Evolutionary conservation across 2,329 filamentous ascomycete species (phyloP).

Genomic region (Furcasterigmium sp.): DNA sequence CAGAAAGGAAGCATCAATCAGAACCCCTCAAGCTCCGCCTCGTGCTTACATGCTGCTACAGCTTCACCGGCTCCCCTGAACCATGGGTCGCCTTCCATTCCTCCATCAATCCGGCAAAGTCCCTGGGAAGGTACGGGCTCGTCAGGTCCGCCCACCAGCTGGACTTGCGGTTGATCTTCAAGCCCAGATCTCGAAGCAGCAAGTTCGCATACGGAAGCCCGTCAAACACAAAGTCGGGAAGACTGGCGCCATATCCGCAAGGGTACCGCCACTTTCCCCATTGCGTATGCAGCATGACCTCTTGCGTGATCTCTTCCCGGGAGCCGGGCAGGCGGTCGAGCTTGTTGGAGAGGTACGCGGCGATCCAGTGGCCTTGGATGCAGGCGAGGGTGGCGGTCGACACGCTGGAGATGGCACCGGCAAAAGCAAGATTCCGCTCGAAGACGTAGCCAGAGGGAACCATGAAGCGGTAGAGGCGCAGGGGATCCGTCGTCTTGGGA

Average conservation of each 20-base stretch:
- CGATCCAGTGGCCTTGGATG: slow-evolving; percentile 46
- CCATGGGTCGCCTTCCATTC: slow-evolving; percentile 5
- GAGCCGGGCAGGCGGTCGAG: slow-evolving; percentile 26
- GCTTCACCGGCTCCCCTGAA: background rate
- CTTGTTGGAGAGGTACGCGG: slow-evolving; percentile 49
- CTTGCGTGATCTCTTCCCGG: slow-evolving; percentile 27
- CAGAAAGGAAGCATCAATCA: too few relatives aligned
- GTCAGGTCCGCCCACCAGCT: slow-evolving; percentile 10
- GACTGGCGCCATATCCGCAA: slow-evolving; percentile 41
- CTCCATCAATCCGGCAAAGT: slow-evolving; percentile 3
- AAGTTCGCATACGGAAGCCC: slow-evolving; percentile 45
- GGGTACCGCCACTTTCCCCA: slow-evolving; percentile 51
- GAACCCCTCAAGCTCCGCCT: too few relatives aligned
- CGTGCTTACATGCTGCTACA: too few relatives aligned
- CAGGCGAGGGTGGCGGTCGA: slow-evolving; percentile 26
- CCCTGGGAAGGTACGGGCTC: slow-evolving; percentile 2
- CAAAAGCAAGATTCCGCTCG: slow-evolving; percentile 23
- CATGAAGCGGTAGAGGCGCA: slow-evolving; percentile 21
- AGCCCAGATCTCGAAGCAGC: slow-evolving; percentile 13
- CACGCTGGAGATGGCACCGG: slow-evolving; percentile 23
- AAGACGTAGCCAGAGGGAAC: slow-evolving; percentile 13
- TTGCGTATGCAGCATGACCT: slow-evolving; percentile 45
- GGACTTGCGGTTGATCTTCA: slow-evolving; percentile 12
- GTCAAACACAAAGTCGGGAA: slow-evolving; percentile 56
- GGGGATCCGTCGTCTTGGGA: slow-evolving; percentile 12